Evolutionary conservation across 2,329 filamentous ascomycete species (phyloP).

Genomic region (Fusarium chlamydosporum): DNA sequence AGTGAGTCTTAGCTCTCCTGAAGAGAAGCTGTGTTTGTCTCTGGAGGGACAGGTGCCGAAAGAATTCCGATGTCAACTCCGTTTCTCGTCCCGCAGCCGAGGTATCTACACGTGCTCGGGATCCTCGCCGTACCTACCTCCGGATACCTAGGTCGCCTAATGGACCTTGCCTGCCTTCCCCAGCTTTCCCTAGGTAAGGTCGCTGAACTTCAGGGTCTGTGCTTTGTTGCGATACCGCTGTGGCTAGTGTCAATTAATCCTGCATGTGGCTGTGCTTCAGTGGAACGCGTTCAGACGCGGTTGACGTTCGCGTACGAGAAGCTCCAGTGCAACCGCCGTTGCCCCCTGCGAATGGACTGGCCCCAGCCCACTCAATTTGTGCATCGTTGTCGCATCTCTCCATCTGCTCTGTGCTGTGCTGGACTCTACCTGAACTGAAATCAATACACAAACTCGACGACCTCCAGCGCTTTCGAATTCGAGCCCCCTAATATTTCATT

Average conservation of each 20-base stretch:
- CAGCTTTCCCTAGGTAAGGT: constrained; percentile 32
- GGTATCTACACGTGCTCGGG: constrained; percentile 56
- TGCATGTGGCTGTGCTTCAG: constrained; percentile 47
- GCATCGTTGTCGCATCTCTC: constrained; percentile 46
- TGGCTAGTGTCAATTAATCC: constrained; percentile 51
- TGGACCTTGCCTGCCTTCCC: constrained; percentile 15
- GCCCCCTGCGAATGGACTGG: constrained; percentile 47
- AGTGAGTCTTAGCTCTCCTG: constrained; percentile 3
- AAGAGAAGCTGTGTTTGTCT: constrained; percentile 31
- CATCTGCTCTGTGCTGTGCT: constrained; percentile 20
- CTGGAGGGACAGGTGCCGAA: constrained; percentile 36
- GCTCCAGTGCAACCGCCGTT: constrained; percentile 41
- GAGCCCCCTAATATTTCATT: constrained; percentile 41
- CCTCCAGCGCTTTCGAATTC: constrained; percentile 35
- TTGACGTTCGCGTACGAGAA: constrained; percentile 19
- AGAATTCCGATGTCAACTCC: constrained; percentile 40
- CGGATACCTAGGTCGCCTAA: neutral
- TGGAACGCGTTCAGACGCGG: constrained; percentile 57
- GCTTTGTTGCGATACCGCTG: constrained; percentile 24
- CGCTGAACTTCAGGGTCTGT: constrained; percentile 8
- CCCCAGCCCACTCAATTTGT: constrained; percentile 55
- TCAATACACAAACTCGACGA: constrained; percentile 33
- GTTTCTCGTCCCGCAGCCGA: constrained; percentile 51
- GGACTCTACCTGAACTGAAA: neutral
- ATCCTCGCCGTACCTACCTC: constrained; percentile 44